Base-by-base conservation (phyloP, 2,329 filamentous ascomycete species). In the Arthrobotrys megalospora region DNA sequence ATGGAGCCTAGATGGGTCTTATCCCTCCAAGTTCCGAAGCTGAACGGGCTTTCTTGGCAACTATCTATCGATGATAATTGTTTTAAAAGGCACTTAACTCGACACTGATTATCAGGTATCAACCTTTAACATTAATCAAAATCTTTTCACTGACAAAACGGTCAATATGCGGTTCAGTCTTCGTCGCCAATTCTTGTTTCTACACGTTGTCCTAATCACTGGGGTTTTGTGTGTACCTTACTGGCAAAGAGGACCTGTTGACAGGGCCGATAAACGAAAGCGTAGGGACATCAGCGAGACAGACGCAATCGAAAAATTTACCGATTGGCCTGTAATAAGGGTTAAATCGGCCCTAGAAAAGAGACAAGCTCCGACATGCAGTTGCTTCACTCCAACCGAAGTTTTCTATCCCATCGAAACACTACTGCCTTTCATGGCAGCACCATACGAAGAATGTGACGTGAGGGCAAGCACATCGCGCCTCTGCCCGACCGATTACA, bases 401-500 rank as follows among this genome's bases (percentile, higher is more conserved):
- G 19, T 19, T 12, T 19, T 32, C 6, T 70, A 70, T 16, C n/a
- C 52, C 7, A 38, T 70, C 41, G 41, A 16, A 16, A 28, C 12
- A 1, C 43, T 28, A 2, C 10, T 24, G 16, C 16, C 24, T n/a
- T 75, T 50, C 16, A 75, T 75, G 69, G 69, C 69, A 3, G 32
- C 48, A 16, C 69, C 69, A 43, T 48, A 50, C 32, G 10, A 21
- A 24, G 45, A 47, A 6, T 75, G 69, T 19, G 28, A 63, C 6
- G 16, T 43, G 1, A 43, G 4, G 10, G 69, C 55, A 2, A 28
- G 3, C n/a, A 60, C 60, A 4, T 48, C 60, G 8, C 60, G 50
- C 11, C 24, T 41, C n/a, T 75, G 69, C 14, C 69, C 69, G 4
- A 36, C 19, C 4, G 69, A 52, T 19, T 60, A 75, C 16, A 0